phyloP scores from a whole-genome alignment of 768 basidiomycete species.

The Pulveroboletus frians region DNA sequence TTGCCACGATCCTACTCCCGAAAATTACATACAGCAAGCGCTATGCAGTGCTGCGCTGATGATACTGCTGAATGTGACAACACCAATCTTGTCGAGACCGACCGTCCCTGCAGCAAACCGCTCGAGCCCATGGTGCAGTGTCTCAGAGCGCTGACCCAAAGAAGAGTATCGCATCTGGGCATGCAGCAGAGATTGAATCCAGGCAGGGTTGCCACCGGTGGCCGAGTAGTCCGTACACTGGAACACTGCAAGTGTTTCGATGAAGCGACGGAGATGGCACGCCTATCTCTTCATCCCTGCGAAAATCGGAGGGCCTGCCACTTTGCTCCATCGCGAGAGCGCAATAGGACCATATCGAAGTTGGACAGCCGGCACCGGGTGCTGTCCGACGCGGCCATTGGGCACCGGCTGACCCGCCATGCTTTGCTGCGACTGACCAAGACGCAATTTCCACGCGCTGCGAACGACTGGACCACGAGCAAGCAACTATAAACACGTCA shows the following conservation, averaged over 20 bases:
- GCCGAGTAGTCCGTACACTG: constrained; percentile 4
- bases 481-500: constrained; percentile 49
- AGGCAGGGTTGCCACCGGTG: background rate
- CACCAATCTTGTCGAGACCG: constrained; percentile 6
- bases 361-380: constrained; percentile 14
- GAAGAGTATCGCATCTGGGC: constrained; percentile 2
- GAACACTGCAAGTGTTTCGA: constrained; percentile 1
- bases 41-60: constrained; percentile 10
- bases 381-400: constrained; percentile 23
- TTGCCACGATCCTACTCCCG: constrained; percentile 22
- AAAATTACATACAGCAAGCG: constrained; percentile 15
- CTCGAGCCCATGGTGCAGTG: constrained; percentile 1
- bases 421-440: constrained; percentile 34
- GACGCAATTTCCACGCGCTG: constrained; percentile 69
- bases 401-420: constrained; percentile 7
- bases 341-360: constrained; percentile 61
- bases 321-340: constrained; percentile 66
- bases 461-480: constrained; percentile 59
- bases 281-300: constrained; percentile 64
- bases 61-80: constrained; percentile 11
- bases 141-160: constrained; percentile 5
- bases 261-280: background rate
- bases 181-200: constrained; percentile 4
- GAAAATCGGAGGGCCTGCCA: constrained; percentile 55
- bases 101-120: background rate